These are phyloP conservation scores for Epicoccum sorghinum DNA, from an alignment of 2,329 filamentous ascomycete genomes.

Conservation along the genomic window DNA sequence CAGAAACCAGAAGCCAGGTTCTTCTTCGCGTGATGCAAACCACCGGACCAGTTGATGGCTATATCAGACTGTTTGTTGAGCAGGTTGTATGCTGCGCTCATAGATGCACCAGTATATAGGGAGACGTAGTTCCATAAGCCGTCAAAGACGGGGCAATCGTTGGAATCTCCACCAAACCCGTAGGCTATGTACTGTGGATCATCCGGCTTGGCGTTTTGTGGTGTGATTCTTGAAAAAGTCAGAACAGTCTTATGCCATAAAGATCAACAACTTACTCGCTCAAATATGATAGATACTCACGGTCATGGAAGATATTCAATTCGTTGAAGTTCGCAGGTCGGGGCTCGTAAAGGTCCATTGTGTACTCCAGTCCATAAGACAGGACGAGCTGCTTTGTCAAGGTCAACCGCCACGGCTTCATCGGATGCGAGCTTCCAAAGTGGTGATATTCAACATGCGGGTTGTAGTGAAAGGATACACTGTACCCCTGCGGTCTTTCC, in stretches of 20 bases:
- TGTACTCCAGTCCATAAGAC: conserved; percentile 92
- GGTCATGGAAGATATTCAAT: conserved; percentile 82
- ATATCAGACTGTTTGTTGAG: conserved; percentile 88
- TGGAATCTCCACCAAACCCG: conserved; percentile 73
- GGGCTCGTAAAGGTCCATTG: conserved; percentile 92
- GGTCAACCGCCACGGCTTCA: conserved; percentile 98
- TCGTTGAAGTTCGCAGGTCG: conserved; percentile 86
- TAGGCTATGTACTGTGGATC: conserved; percentile 63
- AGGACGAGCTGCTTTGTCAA: conserved; percentile 94
- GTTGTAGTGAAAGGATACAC: conserved; percentile 94
- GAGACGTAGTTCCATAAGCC: conserved; percentile 95
- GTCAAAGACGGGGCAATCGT: conserved; percentile 96
- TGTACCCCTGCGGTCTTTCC: conserved; percentile 81
- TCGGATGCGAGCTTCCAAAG: conserved; percentile 95
- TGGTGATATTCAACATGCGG: conserved; percentile 95
- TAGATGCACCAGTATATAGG: conserved; percentile 86
- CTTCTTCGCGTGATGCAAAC: conserved; percentile 95
- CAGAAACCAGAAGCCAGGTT: conserved; percentile 94
- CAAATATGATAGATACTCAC: conserved; percentile 90
- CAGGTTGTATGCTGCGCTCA: conserved; percentile 90
- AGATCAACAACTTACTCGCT: conserved; percentile 43
- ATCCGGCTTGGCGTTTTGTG: conserved; percentile 52
- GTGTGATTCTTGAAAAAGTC: conserved; percentile 50
- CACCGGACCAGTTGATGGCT: conserved; percentile 96
- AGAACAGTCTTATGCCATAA: not conserved